Base-by-base conservation (phyloP, 2,329 filamentous ascomycete genomes). In the Rosellinia necatrix region DNA sequence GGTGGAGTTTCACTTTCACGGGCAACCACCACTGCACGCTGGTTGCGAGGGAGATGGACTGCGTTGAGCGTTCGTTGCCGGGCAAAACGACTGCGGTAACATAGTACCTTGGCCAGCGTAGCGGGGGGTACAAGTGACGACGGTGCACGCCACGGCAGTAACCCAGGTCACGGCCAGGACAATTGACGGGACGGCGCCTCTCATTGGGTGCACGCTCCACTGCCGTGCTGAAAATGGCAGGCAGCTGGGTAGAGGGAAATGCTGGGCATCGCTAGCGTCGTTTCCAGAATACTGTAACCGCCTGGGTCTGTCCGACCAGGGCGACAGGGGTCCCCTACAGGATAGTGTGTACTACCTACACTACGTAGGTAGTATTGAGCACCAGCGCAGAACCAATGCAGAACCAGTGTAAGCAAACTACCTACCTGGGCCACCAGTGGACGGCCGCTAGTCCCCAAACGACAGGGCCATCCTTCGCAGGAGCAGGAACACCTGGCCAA, bases 11-110 rank as follows among this genome's bases (percentile, higher is more conserved):
- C 59, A 64, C 54, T 59, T 63, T 17, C 21, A 43, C 22, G 35
- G 42, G 48, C 49, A 44, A 41, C 30, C 54, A 53, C 42, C 35
- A 53, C 50, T 52, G 44, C 54, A 57, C 43, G 32, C 29, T 59
- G 57, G 66, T 68, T 69, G 66, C 62, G 66, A 67, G 67, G 67
- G 65, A 64, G 65, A 65, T 63, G 58, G 62, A 44, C 51, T 44
- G 38, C 30, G 29, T 53, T 46, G 46, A 57, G 48, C 47, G 66
- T 68, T 65, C 47, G 66, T 68, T 65, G 64, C 54, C 63, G 63
- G 66, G 66, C 65, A 67, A 64, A 56, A 29, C 32, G 24, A 44
- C 5, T 43, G 25, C 24, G 38, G 24, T 47, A 50, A 53, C 51
- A 35, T 21, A 32, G 52, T 49, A 56, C 46, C 13, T 10, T 8